Evolutionary conservation across 352 stramenopile species (phyloP), one percentile per base, ranked within the genome.

Genomic region (Phytopythium montanum): DNA sequence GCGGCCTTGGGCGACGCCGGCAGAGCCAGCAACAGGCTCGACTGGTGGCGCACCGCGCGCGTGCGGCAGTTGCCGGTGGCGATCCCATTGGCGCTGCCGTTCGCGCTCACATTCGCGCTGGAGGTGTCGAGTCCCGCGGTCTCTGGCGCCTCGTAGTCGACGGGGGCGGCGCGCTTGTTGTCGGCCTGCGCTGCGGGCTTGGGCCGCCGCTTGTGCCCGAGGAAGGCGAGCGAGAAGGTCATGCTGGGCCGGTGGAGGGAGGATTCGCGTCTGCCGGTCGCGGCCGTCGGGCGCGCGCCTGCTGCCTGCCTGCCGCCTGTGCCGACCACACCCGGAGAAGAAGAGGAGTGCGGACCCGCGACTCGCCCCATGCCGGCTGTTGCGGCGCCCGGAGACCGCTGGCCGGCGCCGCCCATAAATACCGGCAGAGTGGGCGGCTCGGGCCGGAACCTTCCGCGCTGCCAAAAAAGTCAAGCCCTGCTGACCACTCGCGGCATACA

Each of bases 21-120:
- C 50, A 74, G 72, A n/a, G 68, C 68, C 44, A 87, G 63, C 39
- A 75, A 65, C 21, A 79, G 60, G 44, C 78, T 79, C 29, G 54
- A 50, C 13, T 46, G 39, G 39, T 21, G 39, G 9, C 6, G 68
- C 2, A 69, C 68, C 14, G 64, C 65, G 4, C 72, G 75, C 13
- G 71, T 74, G 39, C 75, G 70, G 36, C 70, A 76, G 39, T 46
- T 46, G 39, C 39, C 39, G 0, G 9, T 2, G 10, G 19, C 18
- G 1, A 14, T n/a, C 19, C 5, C 39, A 13, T 44, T 21, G 3
- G 14, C 1, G 18, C 25, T 46, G 5, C 25, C 39, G 39, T 46
- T n/a, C 39, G 19, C 39, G 39, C 18, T 18, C 33, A 16, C 14
- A 12, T 16, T 38, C 1, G 38, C 18, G 9, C 5, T 12, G 33